Evolutionary conservation across 192 early-diverging fungal genomes (phyloP).

Genomic region (Coemansia sp.): DNA sequence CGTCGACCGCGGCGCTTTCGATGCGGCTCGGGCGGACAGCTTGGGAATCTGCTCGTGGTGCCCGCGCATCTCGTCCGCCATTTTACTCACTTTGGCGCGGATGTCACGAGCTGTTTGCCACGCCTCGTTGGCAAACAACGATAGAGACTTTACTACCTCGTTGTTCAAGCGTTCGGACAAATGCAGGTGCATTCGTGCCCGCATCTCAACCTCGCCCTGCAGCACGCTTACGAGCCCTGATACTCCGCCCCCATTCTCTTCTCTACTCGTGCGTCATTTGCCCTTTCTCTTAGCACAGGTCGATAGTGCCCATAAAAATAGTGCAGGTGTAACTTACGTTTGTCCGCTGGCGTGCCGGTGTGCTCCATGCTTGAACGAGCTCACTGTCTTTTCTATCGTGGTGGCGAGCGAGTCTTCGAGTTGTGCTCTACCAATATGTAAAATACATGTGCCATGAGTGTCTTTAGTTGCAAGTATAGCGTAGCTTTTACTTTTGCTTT

Average conservation of each 20-base stretch:
- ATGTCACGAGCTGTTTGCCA: constrained; percentile 29
- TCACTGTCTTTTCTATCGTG: constrained; percentile 28
- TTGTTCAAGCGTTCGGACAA: constrained; percentile 41
- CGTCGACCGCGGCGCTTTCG: constrained; percentile 37
- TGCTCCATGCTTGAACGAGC: background rate
- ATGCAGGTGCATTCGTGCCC: constrained; percentile 42
- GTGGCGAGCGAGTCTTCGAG: constrained; percentile 35
- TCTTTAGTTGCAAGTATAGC: background rate
- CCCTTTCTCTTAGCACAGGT: background rate
- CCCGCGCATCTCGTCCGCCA: constrained; percentile 34
- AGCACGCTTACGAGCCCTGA: constrained; percentile 22
- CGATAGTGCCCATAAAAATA: background rate
- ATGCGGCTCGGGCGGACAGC: constrained; percentile 35
- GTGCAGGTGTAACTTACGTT: background rate
- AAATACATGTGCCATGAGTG: background rate
- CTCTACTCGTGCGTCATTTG: background rate
- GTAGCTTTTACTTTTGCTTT: background rate
- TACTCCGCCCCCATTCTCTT: background rate
- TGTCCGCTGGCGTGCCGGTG: constrained; percentile 1
- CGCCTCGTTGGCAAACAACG: constrained; percentile 26
- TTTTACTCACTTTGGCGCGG: constrained; percentile 13
- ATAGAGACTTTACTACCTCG: constrained; percentile 34
- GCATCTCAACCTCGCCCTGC: constrained; percentile 27
- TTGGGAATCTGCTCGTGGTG: constrained; percentile 46
- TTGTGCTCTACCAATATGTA: constrained; percentile 22